Evolutionary conservation across 129 eudicot genomes (phyloP).

Genomic region (Cynara cardunculus): DNA sequence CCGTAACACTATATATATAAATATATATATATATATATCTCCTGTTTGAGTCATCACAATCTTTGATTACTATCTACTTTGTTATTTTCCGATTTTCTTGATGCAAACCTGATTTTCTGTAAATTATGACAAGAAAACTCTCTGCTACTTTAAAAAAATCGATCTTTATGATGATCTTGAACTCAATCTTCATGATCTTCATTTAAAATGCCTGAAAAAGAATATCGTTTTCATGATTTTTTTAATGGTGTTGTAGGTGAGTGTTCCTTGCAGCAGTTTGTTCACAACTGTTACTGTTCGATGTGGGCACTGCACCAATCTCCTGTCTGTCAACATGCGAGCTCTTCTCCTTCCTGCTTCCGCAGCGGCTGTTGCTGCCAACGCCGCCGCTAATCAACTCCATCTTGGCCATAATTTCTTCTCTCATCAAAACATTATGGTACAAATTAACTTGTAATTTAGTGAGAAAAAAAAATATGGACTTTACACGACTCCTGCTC

Average conservation of each 20-base stretch:
- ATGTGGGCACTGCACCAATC: conserved; percentile 94
- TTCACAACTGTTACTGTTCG: conserved; percentile 86
- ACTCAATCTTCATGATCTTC: background rate
- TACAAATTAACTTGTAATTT: conserved; percentile 14
- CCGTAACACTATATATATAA: background rate
- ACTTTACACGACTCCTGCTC: background rate
- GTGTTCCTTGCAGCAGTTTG: conserved; percentile 91
- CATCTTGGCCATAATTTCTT: conserved; percentile 68
- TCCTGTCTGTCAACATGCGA: conserved; percentile 71
- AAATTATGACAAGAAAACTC: background rate
- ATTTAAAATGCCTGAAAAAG: background rate
- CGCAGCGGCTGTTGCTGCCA: background rate
- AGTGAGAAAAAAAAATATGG: background rate
- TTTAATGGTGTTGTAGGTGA: conserved; percentile 54
- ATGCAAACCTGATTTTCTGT: background rate
- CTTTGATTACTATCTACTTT: background rate
- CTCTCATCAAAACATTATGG: conserved; percentile 79
- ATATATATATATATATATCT: background rate
- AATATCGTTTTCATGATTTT: background rate
- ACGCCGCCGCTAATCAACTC: conserved; percentile 52
- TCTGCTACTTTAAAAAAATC: background rate
- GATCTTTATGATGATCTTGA: conserved; percentile 10
- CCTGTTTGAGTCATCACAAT: background rate
- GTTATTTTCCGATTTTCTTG: background rate
- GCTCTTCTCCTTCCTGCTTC: conserved; percentile 56